A percentile compares a stretch with the other conserved stretches of the same genome.
phyloP scores from a whole-genome alignment of 2,329 filamentous ascomycete genomes.

The Ascomycota sp. region DNA sequence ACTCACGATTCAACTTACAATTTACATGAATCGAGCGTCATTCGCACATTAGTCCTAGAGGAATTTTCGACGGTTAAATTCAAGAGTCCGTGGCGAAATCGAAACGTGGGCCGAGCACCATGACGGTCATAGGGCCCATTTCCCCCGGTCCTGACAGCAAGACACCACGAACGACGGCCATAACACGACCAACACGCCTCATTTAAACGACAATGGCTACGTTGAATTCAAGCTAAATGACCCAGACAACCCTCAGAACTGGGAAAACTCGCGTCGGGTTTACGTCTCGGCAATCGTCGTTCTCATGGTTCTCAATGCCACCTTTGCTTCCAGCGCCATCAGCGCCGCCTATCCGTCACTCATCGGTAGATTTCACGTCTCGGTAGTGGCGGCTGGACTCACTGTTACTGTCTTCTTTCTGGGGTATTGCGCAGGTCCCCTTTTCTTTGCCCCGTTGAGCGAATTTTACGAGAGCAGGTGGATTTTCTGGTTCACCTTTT shows the following conservation, averaged over 20 bases:
- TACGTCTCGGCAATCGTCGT: conserved; percentile 21
- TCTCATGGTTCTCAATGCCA: conserved; percentile 31
- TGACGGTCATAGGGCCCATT: no score
- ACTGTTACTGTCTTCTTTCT: conserved; percentile 64
- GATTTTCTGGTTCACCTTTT: conserved; percentile 30
- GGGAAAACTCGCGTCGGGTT: conserved; percentile 18
- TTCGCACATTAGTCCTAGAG: no score
- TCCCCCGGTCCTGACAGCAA: no score
- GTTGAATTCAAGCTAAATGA: conserved; percentile 30
- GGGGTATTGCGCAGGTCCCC: conserved; percentile 49
- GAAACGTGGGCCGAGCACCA: no score
- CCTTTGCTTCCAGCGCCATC: conserved; percentile 22
- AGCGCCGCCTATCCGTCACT: conserved; percentile 4
- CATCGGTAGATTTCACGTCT: conserved; percentile 26
- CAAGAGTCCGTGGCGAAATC: no score
- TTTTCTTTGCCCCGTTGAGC: conserved; percentile 54
- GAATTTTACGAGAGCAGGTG: conserved; percentile 47
- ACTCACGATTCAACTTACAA: no score
- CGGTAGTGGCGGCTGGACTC: conserved; percentile 44
- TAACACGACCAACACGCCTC: conserved; percentile 8
- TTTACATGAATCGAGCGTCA: no score
- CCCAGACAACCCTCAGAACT: conserved; percentile 28
- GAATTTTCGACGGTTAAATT: no score
- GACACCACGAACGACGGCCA: no score
- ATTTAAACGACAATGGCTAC: conserved; percentile 26